A percentile compares a stretch with the other conserved stretches of the same genome.
phyloP scores from a whole-genome alignment of 257 asterid genomes.

The Paulownia fortunei region DNA sequence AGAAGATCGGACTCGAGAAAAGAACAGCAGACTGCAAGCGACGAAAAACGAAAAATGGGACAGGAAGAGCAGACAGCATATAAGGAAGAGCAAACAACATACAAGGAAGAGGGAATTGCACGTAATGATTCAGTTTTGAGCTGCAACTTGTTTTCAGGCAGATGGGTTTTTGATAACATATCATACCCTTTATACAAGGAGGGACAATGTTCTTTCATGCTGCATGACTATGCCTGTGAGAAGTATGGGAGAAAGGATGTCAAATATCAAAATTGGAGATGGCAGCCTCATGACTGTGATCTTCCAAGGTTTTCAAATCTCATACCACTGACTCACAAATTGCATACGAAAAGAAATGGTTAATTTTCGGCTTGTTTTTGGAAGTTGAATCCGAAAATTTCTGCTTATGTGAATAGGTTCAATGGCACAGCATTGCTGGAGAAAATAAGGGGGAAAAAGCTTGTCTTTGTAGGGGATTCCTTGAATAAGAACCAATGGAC shows the following conservation, averaged over 20 bases:
- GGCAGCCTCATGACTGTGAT: conserved; percentile 68
- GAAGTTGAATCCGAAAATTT: no score
- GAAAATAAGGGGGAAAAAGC: no score
- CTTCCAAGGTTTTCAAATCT: conserved; percentile 50
- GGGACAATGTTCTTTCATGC: conserved; percentile 49
- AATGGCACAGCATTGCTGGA: no score
- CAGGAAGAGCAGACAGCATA: no score
- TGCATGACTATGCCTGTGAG: conserved; percentile 48
- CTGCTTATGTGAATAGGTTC: no score
- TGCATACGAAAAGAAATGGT: no score
- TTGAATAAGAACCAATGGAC: no score
- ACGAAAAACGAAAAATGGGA: not conserved
- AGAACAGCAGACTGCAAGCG: not conserved
- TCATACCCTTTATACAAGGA: conserved; percentile 57
- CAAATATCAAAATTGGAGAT: conserved; percentile 62
- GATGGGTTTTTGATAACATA: conserved; percentile 56
- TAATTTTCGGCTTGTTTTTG: not conserved
- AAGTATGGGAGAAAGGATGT: conserved; percentile 59
- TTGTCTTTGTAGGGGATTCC: no score
- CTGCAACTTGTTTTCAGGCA: conserved; percentile 49
- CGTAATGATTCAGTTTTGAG: not conserved
- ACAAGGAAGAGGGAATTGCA: no score
- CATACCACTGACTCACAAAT: no score
- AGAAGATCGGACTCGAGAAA: not conserved
- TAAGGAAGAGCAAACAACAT: no score